A percentile compares a stretch with the other conserved stretches of the same genome.
Conservation (phyloP, 768 basidiomycete genomes). For the Rhodosporidiobolus sp. region DNA sequence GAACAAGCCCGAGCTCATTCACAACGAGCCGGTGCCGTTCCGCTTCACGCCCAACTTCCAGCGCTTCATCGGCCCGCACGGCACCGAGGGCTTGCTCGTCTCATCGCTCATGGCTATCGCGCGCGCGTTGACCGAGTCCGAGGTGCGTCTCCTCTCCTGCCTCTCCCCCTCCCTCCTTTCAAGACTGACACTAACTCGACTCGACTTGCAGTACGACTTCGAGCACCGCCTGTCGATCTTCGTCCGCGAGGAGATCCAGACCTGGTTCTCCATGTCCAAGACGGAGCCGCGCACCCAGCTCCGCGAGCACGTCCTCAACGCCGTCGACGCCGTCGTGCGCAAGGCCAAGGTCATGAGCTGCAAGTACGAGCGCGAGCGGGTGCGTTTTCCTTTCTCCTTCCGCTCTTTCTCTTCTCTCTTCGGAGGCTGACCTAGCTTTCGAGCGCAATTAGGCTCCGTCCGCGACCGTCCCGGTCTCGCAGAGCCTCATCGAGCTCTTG, state of each 20-base stretch:
- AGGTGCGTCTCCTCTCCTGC: conserved; percentile 57
- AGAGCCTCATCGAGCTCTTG: conserved; percentile 77
- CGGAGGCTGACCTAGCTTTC: too few species aligned
- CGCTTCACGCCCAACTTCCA: conserved; percentile 96
- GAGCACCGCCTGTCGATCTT: conserved; percentile 89
- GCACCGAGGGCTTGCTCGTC: conserved; percentile 83
- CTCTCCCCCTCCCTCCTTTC: not conserved
- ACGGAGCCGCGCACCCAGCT: conserved; percentile 59
- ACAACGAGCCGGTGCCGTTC: conserved; percentile 89
- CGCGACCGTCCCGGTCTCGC: conserved; percentile 53
- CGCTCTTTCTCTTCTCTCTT: not conserved
- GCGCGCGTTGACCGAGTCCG: conserved; percentile 82
- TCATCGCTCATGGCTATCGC: conserved; percentile 87
- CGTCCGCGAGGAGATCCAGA: conserved; percentile 84
- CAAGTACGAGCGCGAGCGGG: conserved; percentile 79
- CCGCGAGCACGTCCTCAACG: conserved; percentile 52
- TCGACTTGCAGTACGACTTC: conserved; percentile 67
- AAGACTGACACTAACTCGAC: not conserved
- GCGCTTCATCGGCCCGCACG: conserved; percentile 79
- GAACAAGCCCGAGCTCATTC: conserved; percentile 63
- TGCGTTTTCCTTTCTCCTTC: conserved; percentile 46
- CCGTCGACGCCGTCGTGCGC: conserved; percentile 69
- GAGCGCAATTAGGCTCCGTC: conserved; percentile 48
- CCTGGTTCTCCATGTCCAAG: conserved; percentile 63
- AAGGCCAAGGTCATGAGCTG: conserved; percentile 80